Percentiles rank a stretch among this genome's conserved stretches.
Evolutionary conservation across 345 rosid species (phyloP).

Genomic region (Pistacia integerrima): DNA sequence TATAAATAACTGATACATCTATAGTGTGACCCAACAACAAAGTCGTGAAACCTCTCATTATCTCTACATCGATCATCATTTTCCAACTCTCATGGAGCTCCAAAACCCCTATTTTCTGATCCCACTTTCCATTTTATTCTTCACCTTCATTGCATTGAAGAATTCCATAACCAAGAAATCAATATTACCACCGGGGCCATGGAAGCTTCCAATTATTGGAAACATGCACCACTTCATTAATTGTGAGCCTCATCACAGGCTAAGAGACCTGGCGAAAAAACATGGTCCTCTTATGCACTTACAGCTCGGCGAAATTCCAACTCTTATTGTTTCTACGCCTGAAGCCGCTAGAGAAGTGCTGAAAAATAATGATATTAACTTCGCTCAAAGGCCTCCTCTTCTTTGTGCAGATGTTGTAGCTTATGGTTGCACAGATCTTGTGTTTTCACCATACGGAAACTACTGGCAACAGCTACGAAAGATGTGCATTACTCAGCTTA

Average conservation of each 20-base stretch:
- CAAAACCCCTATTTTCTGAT: no score
- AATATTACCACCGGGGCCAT: constrained; percentile 37
- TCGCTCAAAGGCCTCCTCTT: constrained; percentile 16
- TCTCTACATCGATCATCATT: no score
- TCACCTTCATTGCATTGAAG: neutral
- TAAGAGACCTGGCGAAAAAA: constrained; percentile 20
- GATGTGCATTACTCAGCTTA: neutral
- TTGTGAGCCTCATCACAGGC: constrained; percentile 17
- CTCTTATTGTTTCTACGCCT: constrained; percentile 28
- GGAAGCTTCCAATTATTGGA: constrained; percentile 34
- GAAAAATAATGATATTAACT: constrained; percentile 29
- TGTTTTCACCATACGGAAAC: constrained; percentile 15
- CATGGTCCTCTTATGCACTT: constrained; percentile 29
- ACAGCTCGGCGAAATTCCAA: constrained; percentile 23
- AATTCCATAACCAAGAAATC: no score
- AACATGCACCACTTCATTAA: constrained; percentile 30
- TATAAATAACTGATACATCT: no score
- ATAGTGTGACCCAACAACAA: no score
- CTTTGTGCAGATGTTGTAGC: neutral
- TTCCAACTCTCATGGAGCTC: no score
- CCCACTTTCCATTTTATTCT: neutral
- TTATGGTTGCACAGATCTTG: constrained; percentile 4
- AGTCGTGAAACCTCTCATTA: no score
- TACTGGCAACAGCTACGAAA: constrained; percentile 9
- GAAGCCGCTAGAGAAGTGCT: constrained; percentile 29